Evolutionary conservation across 345 rosid species (phyloP), one percentile per base, ranked within the genome.

Genomic region (Xanthoceras sorbifolium): DNA sequence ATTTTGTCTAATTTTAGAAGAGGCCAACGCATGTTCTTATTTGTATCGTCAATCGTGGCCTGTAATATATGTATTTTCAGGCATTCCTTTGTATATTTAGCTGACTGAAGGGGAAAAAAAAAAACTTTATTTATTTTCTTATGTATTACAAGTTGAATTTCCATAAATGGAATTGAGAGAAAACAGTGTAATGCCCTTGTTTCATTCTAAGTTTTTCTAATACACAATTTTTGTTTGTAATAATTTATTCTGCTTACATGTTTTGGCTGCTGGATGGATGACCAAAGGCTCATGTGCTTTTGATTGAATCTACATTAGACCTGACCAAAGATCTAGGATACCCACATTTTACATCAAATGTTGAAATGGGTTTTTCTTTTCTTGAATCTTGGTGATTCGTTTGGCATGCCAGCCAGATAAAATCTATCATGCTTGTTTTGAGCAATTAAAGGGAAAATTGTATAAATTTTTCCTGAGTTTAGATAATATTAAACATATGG

Each of bases 81-180:
- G 72, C 57, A 64, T 65, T 46, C 52, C 77, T 78, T 71, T 78
- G 85, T 82, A 82, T 67, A 77, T 73, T 60, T 68, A 63, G 71
- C 29, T 38, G 9, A 22, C 40, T 2, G 36, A 59, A 76, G 55
- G n/a, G 22, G 4, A 42, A 17, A 38, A 17, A 20, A 17, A 11
- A 4, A 4, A 20, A 23, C 9, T 38, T 40, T 11, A 71, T 6
- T 22, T 46, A 42, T 42, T 22, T 0, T 23, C 57, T 52, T 54
- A 1, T 67, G 50, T 28, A 60, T 57, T 26, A 42, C 32, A 50
- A 34, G 18, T 54, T 44, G 42, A 8, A 66, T 23, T 64, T 29
- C 59, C 42, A 46, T 9, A 4, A 38, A 14, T 54, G 46, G 71
- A 68, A 46, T 8, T 76, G 11, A 67, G n/a, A 38, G 73, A 57